Base-by-base conservation (phyloP, 2,329 filamentous ascomycete genomes). In the Fusarium anguioides region DNA sequence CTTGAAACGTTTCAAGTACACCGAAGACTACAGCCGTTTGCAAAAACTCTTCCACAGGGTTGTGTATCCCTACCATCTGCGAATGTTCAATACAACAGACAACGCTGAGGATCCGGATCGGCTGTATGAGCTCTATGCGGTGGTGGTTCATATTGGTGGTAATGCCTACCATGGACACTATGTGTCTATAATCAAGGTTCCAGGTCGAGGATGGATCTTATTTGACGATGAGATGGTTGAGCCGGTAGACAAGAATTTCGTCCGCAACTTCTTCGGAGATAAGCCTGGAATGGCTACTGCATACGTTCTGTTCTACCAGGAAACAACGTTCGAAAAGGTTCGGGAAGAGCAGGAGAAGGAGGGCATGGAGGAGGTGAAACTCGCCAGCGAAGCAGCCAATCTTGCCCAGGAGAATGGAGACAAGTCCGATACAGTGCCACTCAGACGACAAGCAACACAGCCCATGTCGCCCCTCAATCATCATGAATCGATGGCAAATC, bases 151-250 rank as follows among this genome's bases (percentile, higher is more conserved):
- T 74, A 98, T 99, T 66, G 96, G 96, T 51, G 94, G 94, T 46
- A 96, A 97, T 21, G 95, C 96, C 6, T 97, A 97, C 75, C 96
- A 99, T 75, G 96, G 96, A 6, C 96, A 99, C 77, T 99, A 99
- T 72, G 94, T 99, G 29, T 94, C 94, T 7, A 96, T 99, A 53
- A 94, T 99, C 82, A 99, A 99, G 80, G 98, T 96, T 1, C 90
- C 96, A 74, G 96, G 98, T 75, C 89, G 93, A 51, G 96, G 96
- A 26, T 99, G 96, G 96, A 82, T 99, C 39, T 81, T 99, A 8
- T 99, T 99, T 72, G 96, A 99, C 72, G 96, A 99, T 74, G 96
- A 99, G 80, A 94, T 98, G 88, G 96, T 99, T 6, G 96, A 99
- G 77, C 96, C 96, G 0, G 96, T 99, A 7, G 94, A 97, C 78